These are phyloP conservation scores for Alternaria sp. DNA, from an alignment of 2,329 filamentous ascomycete species.

Conservation along the genomic window DNA sequence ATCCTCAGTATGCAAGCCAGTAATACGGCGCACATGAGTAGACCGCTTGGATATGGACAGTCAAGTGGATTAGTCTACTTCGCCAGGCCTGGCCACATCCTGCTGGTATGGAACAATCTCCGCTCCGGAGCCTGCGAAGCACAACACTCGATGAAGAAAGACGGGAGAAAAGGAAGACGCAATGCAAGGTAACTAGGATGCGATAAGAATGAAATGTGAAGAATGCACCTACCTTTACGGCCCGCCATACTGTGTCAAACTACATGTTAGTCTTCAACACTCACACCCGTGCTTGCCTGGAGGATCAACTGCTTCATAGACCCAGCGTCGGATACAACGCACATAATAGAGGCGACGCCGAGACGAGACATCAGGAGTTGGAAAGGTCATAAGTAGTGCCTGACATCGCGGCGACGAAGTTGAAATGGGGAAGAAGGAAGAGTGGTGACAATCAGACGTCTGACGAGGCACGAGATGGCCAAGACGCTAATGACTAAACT, in stretches of 20 bases:
- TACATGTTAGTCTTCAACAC: too few species aligned
- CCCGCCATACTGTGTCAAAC: too few species aligned
- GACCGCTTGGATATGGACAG: not conserved
- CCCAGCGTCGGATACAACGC: too few species aligned
- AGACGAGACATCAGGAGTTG: too few species aligned
- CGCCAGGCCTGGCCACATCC: not conserved
- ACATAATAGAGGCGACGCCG: too few species aligned
- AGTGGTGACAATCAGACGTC: not conserved
- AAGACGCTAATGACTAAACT: not conserved
- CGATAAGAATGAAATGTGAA: not conserved
- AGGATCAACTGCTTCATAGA: too few species aligned
- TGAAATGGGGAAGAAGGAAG: not conserved
- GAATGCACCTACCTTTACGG: too few species aligned
- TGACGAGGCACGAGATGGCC: not conserved
- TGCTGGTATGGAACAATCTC: not conserved
- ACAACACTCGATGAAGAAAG: not conserved
- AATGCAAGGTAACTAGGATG: not conserved
- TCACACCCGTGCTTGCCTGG: too few species aligned
- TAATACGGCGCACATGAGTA: accelerated
- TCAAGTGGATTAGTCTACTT: not conserved
- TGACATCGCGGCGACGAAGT: not conserved
- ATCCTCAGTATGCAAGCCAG: not conserved
- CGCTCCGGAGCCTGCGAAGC: not conserved
- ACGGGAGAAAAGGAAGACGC: not conserved
- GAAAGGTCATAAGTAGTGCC: too few species aligned